Evolutionary conservation across 140 eudicot species (phyloP).

Genomic region (Cichorium intybus): DNA sequence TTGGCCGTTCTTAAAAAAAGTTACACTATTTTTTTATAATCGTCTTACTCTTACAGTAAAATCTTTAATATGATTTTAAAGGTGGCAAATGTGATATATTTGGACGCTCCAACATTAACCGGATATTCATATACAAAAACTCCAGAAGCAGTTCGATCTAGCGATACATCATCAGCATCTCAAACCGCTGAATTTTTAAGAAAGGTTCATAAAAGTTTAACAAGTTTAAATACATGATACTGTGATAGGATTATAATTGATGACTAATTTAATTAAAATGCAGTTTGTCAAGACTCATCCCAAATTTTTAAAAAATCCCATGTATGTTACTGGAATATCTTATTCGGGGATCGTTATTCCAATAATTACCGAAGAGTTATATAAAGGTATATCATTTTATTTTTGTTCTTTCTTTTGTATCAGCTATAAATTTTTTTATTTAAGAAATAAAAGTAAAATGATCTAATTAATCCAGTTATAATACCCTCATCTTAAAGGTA

Average conservation of each 20-base stretch:
- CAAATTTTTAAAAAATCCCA: constrained; percentile 20
- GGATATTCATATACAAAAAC: constrained; percentile 28
- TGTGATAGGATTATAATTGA: not conserved
- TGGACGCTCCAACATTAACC: constrained; percentile 28
- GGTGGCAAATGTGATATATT: constrained; percentile 30
- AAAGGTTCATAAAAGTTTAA: constrained; percentile 6
- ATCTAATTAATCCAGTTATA: not conserved
- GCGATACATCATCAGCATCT: constrained; percentile 19
- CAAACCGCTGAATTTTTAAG: constrained; percentile 29
- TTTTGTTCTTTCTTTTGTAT: not conserved
- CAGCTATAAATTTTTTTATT: no score
- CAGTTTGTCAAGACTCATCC: constrained; percentile 31
- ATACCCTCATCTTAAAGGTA: not conserved
- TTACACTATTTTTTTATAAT: no score
- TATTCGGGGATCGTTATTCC: constrained; percentile 33
- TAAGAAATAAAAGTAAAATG: not conserved
- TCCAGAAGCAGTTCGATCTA: constrained; percentile 13
- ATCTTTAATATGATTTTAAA: not conserved
- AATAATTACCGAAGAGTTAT: constrained; percentile 17
- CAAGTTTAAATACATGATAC: not conserved
- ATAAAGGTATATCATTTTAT: constrained; percentile 8
- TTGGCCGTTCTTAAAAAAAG: no score
- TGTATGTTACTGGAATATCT: constrained; percentile 29
- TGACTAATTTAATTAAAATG: not conserved
- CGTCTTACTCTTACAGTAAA: no score